These are phyloP conservation scores for Fraxinus latifolia DNA, from an alignment of 305 asterid genomes.

Conservation along the genomic window DNA sequence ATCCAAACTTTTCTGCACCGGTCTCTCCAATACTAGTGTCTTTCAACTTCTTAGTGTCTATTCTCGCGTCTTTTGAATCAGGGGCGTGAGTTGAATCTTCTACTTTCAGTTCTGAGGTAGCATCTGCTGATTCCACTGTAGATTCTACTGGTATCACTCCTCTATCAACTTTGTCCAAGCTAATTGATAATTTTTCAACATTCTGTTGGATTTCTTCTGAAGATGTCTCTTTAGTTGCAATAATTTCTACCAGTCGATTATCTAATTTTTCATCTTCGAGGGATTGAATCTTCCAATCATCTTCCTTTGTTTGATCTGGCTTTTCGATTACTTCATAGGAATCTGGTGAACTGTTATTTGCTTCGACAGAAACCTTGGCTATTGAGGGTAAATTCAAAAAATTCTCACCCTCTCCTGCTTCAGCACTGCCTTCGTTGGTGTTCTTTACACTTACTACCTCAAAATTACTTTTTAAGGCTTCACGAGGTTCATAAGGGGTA, in stretches of 20 bases:
- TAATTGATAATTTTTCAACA: conserved; percentile 24
- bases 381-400: conserved; percentile 36
- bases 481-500: conserved; percentile 25
- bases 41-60: background rate
- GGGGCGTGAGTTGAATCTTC: background rate
- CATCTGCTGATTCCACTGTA: background rate
- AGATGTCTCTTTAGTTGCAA: conserved; percentile 13
- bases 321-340: conserved; percentile 24
- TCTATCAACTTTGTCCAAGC: conserved; percentile 18
- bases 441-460: conserved; percentile 13
- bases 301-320: conserved; percentile 22
- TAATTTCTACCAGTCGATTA: conserved; percentile 21
- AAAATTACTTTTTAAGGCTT: background rate
- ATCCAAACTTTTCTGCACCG: background rate
- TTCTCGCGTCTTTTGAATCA: background rate
- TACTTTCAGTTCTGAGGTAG: conserved; percentile 6
- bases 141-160: conserved; percentile 5
- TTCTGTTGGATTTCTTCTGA: conserved; percentile 20
- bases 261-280: conserved; percentile 24
- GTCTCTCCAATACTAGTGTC: background rate
- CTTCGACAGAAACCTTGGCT: conserved; percentile 33
- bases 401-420: conserved; percentile 31
- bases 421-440: conserved; percentile 13
- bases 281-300: conserved; percentile 22
- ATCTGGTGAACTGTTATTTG: conserved; percentile 24